Evolutionary conservation across 768 basidiomycete species (phyloP).

Genomic region (Mycena galopus): DNA sequence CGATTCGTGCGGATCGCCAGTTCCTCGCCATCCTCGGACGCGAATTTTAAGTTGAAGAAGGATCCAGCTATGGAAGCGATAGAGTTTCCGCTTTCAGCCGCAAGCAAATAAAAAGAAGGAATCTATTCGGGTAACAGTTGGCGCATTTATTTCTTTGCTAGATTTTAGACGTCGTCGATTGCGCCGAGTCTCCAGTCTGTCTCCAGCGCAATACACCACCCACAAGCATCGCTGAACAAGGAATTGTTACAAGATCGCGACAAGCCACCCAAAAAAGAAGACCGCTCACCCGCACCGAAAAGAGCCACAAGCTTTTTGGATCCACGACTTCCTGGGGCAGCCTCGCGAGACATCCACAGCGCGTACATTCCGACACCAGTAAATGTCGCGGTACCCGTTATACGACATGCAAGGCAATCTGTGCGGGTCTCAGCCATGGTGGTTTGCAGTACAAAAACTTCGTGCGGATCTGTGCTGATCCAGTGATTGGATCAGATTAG

Average conservation of each 20-base stretch:
- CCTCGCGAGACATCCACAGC: conserved; percentile 70
- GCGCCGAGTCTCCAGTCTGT: conserved; percentile 19
- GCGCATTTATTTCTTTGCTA: too few species aligned
- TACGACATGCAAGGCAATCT: conserved; percentile 78
- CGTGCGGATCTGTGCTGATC: too few species aligned
- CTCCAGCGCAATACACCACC: conserved; percentile 34
- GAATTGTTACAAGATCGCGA: background rate
- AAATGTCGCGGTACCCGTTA: conserved; percentile 76
- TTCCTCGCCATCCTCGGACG: too few species aligned
- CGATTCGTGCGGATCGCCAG: too few species aligned
- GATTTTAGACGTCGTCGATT: background rate
- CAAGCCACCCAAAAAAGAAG: background rate
- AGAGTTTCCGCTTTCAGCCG: too few species aligned
- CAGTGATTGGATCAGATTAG: too few species aligned
- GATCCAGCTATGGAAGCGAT: too few species aligned
- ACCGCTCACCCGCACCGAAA: conserved; percentile 34
- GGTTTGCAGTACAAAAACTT: too few species aligned
- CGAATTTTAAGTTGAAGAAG: too few species aligned
- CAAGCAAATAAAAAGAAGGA: background rate
- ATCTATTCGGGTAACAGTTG: background rate
- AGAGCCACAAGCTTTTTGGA: conserved; percentile 74
- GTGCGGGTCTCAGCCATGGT: conserved; percentile 23
- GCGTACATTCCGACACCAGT: conserved; percentile 77
- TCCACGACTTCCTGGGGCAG: conserved; percentile 69
- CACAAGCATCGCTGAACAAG: conserved; percentile 28